These are phyloP conservation scores for Domatiomyces catenatus DNA, from an alignment of 2,329 filamentous ascomycete species.

Conservation along the genomic window DNA sequence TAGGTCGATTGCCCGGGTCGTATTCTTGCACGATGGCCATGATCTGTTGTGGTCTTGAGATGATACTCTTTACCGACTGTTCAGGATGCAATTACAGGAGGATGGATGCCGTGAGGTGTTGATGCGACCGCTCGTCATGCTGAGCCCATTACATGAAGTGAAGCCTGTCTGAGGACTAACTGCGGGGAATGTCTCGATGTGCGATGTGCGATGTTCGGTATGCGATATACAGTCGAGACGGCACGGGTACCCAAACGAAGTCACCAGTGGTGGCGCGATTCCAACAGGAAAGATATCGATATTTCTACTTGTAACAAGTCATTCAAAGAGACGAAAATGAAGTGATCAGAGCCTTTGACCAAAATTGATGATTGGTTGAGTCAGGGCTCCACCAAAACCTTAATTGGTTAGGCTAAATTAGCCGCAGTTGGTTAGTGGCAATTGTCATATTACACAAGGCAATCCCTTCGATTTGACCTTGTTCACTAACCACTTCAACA, in stretches of 20 bases:
- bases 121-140: not conserved
- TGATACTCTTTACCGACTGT: not conserved
- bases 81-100: not conserved
- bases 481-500: too few relatives aligned
- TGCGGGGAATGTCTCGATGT: not conserved
- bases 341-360: not conserved
- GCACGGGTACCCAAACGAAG: not conserved
- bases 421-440: too few relatives aligned
- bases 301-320: not conserved
- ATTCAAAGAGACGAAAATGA: not conserved
- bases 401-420: too few relatives aligned
- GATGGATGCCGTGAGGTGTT: not conserved
- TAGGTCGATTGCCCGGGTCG: not conserved
- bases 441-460: too few relatives aligned
- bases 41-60: not conserved
- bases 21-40: constrained; percentile 17
- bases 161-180: not conserved
- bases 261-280: not conserved
- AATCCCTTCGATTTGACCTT: too few relatives aligned
- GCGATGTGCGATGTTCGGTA: not conserved
- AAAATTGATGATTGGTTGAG: too few relatives aligned
- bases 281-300: not conserved
- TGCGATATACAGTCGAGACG: not conserved
- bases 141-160: not conserved
- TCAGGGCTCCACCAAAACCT: too few relatives aligned